Evolutionary conservation across 352 stramenopile genomes (phyloP).

Genomic region (Phytophthora palmivora): DNA sequence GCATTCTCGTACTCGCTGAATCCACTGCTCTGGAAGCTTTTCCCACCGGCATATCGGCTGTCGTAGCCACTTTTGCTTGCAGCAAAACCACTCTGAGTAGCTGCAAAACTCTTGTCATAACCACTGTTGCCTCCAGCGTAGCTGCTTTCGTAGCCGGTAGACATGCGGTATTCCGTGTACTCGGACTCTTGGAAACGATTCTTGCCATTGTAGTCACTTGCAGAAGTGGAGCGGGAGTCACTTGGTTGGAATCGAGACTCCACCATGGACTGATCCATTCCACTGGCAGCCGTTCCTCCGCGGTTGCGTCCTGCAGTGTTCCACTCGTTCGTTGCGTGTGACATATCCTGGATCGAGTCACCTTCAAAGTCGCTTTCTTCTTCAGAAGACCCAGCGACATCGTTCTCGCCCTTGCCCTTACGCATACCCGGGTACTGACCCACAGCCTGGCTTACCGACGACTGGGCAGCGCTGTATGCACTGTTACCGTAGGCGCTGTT

Average conservation of each 20-base stretch:
- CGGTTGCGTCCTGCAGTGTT: constrained; percentile 30
- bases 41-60: constrained; percentile 15
- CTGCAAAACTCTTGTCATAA: constrained; percentile 36
- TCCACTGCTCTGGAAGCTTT: constrained; percentile 47
- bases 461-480: constrained; percentile 28
- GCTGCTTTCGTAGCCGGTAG: constrained; percentile 30
- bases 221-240: constrained; percentile 34
- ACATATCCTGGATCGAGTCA: constrained; percentile 54
- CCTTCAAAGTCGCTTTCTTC: constrained; percentile 53
- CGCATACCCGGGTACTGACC: constrained; percentile 37
- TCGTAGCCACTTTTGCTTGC: constrained; percentile 40
- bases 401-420: constrained; percentile 31
- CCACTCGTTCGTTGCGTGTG: constrained; percentile 38
- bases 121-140: constrained; percentile 16
- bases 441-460: constrained; percentile 23
- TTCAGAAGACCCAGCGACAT: constrained; percentile 40
- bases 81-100: constrained; percentile 22
- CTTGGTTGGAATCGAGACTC: constrained; percentile 21
- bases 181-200: constrained; percentile 34
- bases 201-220: constrained; percentile 26
- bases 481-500: too few species aligned
- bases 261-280: constrained; percentile 22
- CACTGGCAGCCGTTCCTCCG: constrained; percentile 4
- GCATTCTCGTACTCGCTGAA: constrained; percentile 46
- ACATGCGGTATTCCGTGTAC: constrained; percentile 41